Evolutionary conservation across 768 basidiomycete species (phyloP), one percentile per base, ranked within the genome.

Genomic region (Hysterangium stoloniferum): DNA sequence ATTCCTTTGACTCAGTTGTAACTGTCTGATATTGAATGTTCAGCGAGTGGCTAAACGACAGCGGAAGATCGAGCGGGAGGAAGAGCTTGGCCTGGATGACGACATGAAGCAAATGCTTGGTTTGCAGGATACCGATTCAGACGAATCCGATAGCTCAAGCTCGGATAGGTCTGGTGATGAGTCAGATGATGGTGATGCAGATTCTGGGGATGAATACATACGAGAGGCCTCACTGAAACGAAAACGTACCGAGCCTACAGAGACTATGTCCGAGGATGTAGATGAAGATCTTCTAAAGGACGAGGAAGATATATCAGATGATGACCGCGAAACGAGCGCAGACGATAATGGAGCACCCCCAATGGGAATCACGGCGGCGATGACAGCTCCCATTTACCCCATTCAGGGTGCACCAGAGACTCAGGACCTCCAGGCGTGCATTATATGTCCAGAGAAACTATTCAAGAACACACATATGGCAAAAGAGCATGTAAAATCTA

Each of bases 11-110:
- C n/a, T n/a, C n/a, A n/a, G n/a, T n/a, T n/a, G n/a, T n/a, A n/a
- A n/a, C n/a, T n/a, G n/a, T n/a, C n/a, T n/a, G n/a, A n/a, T n/a
- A 45, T 4, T 33, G 6, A 11, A 29, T 33, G 41, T 15, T 87
- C 89, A 90, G 66, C 78, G 87, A 53, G 72, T 86, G 6, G 80
- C 80, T 56, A 87, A 80, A 61, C 75, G 80, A 40, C 74, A 72
- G 22, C 72, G 71, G 58, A 80, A 74, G 58, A 74, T 71, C 53
- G 71, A 81, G 58, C 71, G 80, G 56, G 83, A 84, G 54, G 80
- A 82, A 61, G 75, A 78, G 45, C 71, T 83, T 31, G 82, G 78
- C 0, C 57, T 84, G 4, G 78, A 84, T 52, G 76, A 74, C 29
- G 81, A 80, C n/a, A 69, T 71, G 68, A 84, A 74, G 59, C 78